Percentiles rank a stretch among this genome's conserved stretches.
phyloP scores from a whole-genome alignment of 2,329 filamentous ascomycete genomes.

The Thelonectria discophora region DNA sequence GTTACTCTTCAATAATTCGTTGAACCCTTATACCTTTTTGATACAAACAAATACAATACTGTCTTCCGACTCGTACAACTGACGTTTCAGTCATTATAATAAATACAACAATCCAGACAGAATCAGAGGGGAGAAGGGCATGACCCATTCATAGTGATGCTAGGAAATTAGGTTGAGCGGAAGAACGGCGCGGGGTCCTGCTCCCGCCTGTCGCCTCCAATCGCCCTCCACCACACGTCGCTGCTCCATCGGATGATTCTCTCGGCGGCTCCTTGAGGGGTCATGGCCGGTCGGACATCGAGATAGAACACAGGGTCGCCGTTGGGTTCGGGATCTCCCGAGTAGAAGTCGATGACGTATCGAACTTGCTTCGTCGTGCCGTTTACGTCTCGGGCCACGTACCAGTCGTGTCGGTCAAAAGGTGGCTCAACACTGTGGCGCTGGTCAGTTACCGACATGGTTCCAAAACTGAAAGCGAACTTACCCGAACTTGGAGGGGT shows the following conservation, averaged over 20 bases:
- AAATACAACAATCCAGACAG: constrained; percentile 40
- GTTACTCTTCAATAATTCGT: constrained; percentile 31
- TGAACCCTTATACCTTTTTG: constrained; percentile 19
- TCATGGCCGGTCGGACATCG: constrained; percentile 90
- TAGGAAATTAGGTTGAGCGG: constrained; percentile 33
- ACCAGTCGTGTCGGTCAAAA: constrained; percentile 98
- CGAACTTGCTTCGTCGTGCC: constrained; percentile 80
- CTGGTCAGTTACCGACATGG: constrained; percentile 29
- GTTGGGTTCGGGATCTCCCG: constrained; percentile 79
- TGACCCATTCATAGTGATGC: constrained; percentile 27
- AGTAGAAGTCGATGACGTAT: constrained; percentile 98
- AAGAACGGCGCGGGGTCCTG: constrained; percentile 49
- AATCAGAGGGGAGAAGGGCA: constrained; percentile 41
- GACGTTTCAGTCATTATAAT: constrained; percentile 40
- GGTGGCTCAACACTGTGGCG: constrained; percentile 75
- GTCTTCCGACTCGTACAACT: constrained; percentile 33
- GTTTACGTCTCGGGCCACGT: constrained; percentile 76
- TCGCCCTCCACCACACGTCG: constrained; percentile 92
- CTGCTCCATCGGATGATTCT: constrained; percentile 88
- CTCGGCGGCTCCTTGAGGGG: constrained; percentile 82
- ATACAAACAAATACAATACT: constrained; percentile 30
- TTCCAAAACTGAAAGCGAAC: constrained; percentile 42
- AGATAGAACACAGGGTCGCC: constrained; percentile 96
- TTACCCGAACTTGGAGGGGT: constrained; percentile 81
- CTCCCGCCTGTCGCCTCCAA: constrained; percentile 72